Conservation (phyloP, 371 early-diverging fungal species). For the Dichotomocladium elegans region DNA sequence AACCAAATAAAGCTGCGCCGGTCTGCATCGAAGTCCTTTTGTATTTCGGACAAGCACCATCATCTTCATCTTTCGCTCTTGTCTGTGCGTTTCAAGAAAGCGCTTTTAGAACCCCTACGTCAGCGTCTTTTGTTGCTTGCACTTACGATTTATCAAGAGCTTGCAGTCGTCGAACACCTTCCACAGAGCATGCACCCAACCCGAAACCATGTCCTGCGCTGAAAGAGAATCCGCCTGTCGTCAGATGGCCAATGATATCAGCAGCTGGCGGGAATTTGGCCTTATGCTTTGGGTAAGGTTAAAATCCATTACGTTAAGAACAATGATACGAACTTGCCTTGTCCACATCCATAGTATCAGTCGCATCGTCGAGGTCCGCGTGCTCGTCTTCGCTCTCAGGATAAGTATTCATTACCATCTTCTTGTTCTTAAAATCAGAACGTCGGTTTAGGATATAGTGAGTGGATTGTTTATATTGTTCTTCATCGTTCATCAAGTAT, state of each 20-base stretch:
- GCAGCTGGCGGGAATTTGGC: constrained; percentile 11
- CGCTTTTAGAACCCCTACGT: background rate
- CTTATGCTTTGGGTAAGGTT: background rate
- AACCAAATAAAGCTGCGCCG: constrained; percentile 43
- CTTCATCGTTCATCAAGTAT: constrained; percentile 31
- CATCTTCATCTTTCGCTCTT: constrained; percentile 27
- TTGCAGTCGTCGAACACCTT: constrained; percentile 27
- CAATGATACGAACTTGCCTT: background rate
- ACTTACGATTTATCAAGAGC: constrained; percentile 26
- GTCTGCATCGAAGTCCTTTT: constrained; percentile 42
- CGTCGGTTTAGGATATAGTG: background rate
- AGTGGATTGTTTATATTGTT: constrained; percentile 14
- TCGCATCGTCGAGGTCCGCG: background rate
- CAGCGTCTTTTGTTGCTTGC: background rate
- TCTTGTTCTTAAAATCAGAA: background rate
- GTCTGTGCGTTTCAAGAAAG: constrained; percentile 15
- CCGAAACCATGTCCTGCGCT: constrained; percentile 62
- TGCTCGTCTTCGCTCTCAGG: background rate
- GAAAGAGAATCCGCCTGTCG: constrained; percentile 68
- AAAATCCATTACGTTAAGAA: background rate
- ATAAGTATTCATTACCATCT: background rate
- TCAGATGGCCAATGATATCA: constrained; percentile 66
- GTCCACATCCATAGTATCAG: background rate
- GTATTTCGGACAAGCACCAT: constrained; percentile 54
- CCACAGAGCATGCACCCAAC: constrained; percentile 51